These are phyloP conservation scores for Debaryomyces tyrocola DNA, from an alignment of 805 yeast species.

Conservation along the genomic window DNA sequence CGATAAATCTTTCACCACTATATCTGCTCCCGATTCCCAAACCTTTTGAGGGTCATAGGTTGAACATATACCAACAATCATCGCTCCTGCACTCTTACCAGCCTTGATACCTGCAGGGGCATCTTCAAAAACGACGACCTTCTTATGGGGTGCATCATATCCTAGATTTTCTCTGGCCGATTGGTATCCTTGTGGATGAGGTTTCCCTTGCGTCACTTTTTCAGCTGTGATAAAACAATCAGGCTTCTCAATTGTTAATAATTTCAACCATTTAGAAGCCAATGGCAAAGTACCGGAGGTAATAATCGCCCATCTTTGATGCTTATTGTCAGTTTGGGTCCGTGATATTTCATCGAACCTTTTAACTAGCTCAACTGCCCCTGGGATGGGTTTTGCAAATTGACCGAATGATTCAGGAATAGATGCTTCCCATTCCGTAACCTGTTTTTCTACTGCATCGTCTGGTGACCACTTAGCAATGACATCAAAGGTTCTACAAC, in stretches of 20 bases:
- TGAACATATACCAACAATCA: constrained; percentile 30
- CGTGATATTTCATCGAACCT: constrained; percentile 21
- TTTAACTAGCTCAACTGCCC: constrained; percentile 29
- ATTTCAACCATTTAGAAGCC: constrained; percentile 31
- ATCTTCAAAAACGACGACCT: constrained; percentile 29
- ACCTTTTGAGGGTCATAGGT: constrained; percentile 28
- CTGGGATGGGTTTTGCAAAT: constrained; percentile 27
- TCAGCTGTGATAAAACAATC: constrained; percentile 30
- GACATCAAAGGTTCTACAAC: constrained; percentile 30
- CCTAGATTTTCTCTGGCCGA: constrained; percentile 26
- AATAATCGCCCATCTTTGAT: constrained; percentile 31
- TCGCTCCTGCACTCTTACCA: constrained; percentile 30
- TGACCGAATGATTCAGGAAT: constrained; percentile 29
- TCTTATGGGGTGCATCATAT: constrained; percentile 21
- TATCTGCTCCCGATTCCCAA: constrained; percentile 26
- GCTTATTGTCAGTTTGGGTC: constrained; percentile 18
- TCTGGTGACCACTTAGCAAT: constrained; percentile 33
- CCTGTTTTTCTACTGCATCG: constrained; percentile 27
- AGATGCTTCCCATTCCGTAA: constrained; percentile 27
- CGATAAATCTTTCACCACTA: constrained; percentile 28
- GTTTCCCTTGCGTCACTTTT: constrained; percentile 29
- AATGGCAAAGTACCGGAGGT: constrained; percentile 31
- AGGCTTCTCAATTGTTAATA: constrained; percentile 22
- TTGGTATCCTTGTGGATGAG: constrained; percentile 30
- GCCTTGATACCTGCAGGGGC: constrained; percentile 32